Evolutionary conservation across 108 stramenopile genomes (phyloP), one percentile per base, ranked within the genome.

Genomic region (Nannochloropsis salina): DNA sequence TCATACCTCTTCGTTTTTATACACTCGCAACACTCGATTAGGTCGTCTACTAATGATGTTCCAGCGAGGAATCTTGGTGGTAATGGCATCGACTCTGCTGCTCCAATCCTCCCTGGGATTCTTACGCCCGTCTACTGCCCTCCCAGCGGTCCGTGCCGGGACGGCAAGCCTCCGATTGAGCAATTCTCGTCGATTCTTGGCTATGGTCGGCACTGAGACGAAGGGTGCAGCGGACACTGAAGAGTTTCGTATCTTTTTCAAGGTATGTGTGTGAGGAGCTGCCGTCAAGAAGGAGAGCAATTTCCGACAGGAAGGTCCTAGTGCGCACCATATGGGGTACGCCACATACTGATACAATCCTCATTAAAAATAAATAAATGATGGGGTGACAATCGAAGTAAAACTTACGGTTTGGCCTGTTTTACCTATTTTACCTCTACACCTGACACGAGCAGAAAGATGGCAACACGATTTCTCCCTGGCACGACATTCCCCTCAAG

Each of bases 401-500:
- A 31, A 0, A 31, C 31, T 31, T 31, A 31, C 31, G 31, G 31
- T 31, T 31, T 31, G 31, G 31, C 31, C 31, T 31, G 31, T 31
- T 31, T 31, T 31, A 31, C 31, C 0, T 31, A 31, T 31, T 31
- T 31, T 31, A 31, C 31, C 31, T 31, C 31, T 31, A 31, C 31
- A 31, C 31, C 31, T 31, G 31, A 11, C 31, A 41, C 43, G 86
- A 81, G 42, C 41, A 44, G 22, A 87, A 92, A 44, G 86, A 85
- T 10, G 92, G 91, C 43, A 90, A 92, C 47, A 43, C 61, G 81
- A 90, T 93, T 61, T 92, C 92, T 9, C 93, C 93, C 20, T 93
- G 93, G 93, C 93, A 93, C 90, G 93, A 93, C 82, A 92, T 93
- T 84, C 92, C 93, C 22, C 86, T 92, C 82, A 89, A 90, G 79